phyloP scores from a whole-genome alignment of 1,284 basidiomycete genomes.

The Ceratobasidium sp. region DNA sequence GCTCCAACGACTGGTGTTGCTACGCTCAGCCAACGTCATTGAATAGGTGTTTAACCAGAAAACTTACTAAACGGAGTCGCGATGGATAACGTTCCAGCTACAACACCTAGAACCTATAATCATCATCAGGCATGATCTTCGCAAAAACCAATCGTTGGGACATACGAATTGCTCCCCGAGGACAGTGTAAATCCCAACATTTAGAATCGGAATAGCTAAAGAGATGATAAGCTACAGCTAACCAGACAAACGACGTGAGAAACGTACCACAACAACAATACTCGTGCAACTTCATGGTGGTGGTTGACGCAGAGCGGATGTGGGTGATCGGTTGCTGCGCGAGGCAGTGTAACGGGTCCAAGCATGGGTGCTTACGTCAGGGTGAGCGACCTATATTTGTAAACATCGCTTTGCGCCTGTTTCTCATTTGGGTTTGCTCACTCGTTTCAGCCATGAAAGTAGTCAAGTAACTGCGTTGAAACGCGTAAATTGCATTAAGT shows the following conservation, averaged over 20 bases:
- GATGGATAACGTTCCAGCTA: conserved; percentile 83
- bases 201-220: conserved; percentile 87
- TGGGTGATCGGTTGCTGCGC: conserved; percentile 25
- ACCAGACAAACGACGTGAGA: background rate
- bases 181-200: conserved; percentile 88
- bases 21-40: conserved; percentile 10
- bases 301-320: conserved; percentile 25
- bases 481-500: background rate
- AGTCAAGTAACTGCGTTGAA: no score
- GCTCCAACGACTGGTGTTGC: conserved; percentile 81
- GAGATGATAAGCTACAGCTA: conserved; percentile 3
- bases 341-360: conserved; percentile 25
- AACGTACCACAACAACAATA: conserved; percentile 51
- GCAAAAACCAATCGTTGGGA: conserved; percentile 19
- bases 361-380: conserved; percentile 33
- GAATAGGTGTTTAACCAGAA: conserved; percentile 7
- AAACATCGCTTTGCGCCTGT: conserved; percentile 14
- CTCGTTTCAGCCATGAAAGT: background rate
- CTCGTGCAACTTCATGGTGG: conserved; percentile 49
- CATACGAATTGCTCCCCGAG: conserved; percentile 78
- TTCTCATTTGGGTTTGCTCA: background rate
- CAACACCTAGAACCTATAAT: conserved; percentile 66
- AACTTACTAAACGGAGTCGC: conserved; percentile 82
- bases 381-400: conserved; percentile 13
- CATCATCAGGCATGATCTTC: conserved; percentile 5